A percentile compares a stretch with the other conserved stretches of the same genome.
Conservation (phyloP, 345 rosid species). For the Eucalyptus microcorys region DNA sequence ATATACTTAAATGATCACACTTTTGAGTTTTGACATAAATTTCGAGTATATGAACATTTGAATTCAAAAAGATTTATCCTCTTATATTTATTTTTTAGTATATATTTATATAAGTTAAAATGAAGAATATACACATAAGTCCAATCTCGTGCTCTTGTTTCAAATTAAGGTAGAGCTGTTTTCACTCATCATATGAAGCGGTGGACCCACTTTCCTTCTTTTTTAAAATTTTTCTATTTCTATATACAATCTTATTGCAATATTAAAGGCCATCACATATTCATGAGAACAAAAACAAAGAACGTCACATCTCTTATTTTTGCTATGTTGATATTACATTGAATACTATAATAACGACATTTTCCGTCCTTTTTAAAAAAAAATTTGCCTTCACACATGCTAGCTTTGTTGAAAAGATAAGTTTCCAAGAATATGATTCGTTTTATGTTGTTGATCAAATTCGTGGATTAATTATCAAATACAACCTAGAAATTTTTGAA, state of each 20-base stretch:
- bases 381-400: fast-evolving
- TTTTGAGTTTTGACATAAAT: neutral
- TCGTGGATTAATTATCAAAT: neutral
- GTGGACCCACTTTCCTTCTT: too few relatives aligned
- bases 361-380: neutral
- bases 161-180: neutral
- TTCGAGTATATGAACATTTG: neutral
- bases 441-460: too few relatives aligned
- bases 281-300: neutral
- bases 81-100: neutral
- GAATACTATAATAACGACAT: neutral
- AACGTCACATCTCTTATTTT: neutral
- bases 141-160: neutral
- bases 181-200: neutral
- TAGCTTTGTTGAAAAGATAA: fast-evolving
- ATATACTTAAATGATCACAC: neutral
- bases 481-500: neutral
- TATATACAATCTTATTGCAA: too few relatives aligned
- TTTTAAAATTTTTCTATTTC: too few relatives aligned
- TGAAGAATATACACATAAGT: neutral
- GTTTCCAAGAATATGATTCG: too few relatives aligned
- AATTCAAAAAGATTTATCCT: neutral
- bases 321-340: neutral
- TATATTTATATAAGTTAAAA: neutral
- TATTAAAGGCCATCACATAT: too few relatives aligned